Evolutionary conservation across 495 filamentous ascomycete species (phyloP).

Genomic region (Penicillium desertorum): DNA sequence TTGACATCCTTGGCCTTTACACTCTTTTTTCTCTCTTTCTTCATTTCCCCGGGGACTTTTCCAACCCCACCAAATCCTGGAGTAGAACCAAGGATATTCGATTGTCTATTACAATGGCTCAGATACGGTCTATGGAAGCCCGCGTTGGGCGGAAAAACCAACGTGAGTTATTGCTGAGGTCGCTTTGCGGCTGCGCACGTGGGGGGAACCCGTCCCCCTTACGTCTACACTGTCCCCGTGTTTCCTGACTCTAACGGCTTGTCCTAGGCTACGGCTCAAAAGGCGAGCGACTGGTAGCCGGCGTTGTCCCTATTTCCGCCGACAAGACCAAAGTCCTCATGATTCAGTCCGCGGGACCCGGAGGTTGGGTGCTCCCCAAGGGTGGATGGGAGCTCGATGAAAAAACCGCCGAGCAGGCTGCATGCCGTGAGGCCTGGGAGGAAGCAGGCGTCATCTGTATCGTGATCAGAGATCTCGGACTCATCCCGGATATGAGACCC

Average conservation of each 20-base stretch:
- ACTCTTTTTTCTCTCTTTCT: conserved; percentile 23
- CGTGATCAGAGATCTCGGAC: conserved; percentile 78
- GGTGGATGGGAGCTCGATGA: conserved; percentile 98
- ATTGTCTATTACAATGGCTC: conserved; percentile 51
- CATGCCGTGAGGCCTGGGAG: conserved; percentile 91
- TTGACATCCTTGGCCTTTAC: conserved; percentile 2
- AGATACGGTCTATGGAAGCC: conserved; percentile 71
- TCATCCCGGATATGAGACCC: conserved; percentile 74
- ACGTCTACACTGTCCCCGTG: neutral
- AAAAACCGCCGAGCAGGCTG: conserved; percentile 63
- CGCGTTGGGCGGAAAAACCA: conserved; percentile 74
- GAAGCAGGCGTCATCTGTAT: conserved; percentile 88
- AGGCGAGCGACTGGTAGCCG: conserved; percentile 93
- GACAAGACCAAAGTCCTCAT: conserved; percentile 82
- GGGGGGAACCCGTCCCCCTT: conserved; percentile 11
- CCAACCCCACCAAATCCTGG: neutral
- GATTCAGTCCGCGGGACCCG: conserved; percentile 85
- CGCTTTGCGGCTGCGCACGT: conserved; percentile 19
- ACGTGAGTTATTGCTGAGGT: conserved; percentile 60
- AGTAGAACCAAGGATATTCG: conserved; percentile 6
- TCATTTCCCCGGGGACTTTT: conserved; percentile 3
- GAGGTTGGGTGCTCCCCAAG: conserved; percentile 94
- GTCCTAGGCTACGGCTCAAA: conserved; percentile 78
- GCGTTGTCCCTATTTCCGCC: conserved; percentile 78
- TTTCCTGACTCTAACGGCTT: conserved; percentile 16